These are phyloP conservation scores for Domatiomyces catenatus DNA, from an alignment of 2,329 filamentous ascomycete species.

Conservation along the genomic window DNA sequence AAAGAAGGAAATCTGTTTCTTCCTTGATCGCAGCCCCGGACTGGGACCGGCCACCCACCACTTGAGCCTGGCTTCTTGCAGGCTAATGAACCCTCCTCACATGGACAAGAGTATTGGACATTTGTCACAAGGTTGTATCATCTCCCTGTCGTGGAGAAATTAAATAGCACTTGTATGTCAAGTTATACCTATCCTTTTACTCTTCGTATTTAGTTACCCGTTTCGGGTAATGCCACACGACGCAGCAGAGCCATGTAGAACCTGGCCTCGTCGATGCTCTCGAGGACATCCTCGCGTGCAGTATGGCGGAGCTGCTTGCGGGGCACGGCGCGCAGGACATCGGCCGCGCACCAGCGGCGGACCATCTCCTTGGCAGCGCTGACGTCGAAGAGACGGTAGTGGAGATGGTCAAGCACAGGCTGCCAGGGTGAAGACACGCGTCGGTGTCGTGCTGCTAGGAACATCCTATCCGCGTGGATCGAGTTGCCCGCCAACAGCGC, in stretches of 20 bases:
- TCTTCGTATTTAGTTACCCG: no score
- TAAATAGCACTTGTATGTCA: no score
- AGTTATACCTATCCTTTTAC: no score
- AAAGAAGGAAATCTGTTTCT: no score
- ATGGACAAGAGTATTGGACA: no score
- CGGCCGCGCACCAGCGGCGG: conserved; percentile 57
- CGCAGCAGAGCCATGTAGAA: conserved; percentile 48
- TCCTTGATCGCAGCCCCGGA: no score
- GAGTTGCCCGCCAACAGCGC: conserved; percentile 82
- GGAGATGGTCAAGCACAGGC: conserved; percentile 57
- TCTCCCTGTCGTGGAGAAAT: no score
- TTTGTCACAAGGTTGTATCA: no score
- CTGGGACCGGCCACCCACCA: no score
- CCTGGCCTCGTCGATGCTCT: conserved; percentile 82
- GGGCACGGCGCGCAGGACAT: conserved; percentile 47
- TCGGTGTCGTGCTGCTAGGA: conserved; percentile 44
- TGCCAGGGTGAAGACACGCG: conserved; percentile 46
- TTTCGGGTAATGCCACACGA: neutral
- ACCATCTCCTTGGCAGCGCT: conserved; percentile 85
- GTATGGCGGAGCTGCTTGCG: conserved; percentile 63
- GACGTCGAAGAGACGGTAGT: conserved; percentile 84
- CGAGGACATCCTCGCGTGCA: conserved; percentile 76
- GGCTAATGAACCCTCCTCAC: no score
- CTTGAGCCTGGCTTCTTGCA: no score
- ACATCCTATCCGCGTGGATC: conserved; percentile 76